Base-by-base conservation (phyloP, 2,329 filamentous ascomycete species). In the Colletotrichum phormii region DNA sequence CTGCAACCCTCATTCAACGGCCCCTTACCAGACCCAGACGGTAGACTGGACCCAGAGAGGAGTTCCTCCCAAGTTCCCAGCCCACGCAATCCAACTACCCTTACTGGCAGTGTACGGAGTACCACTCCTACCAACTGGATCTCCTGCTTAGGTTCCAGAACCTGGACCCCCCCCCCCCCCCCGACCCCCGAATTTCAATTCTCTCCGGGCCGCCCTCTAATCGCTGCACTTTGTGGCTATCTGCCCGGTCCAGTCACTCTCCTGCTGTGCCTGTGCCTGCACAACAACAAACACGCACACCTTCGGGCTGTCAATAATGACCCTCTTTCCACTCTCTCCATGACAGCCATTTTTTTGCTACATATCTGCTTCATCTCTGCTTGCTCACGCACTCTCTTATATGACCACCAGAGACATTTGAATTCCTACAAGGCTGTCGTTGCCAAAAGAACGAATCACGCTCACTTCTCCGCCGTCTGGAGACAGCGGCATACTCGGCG, bases 351-450 rank as follows among this genome's bases (percentile, higher is more conserved):
- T 77, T 84, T 83, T 78, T 82, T 87, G 74, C 78, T 87, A 71
- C 81, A 82, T 79, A 81, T 86, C 75, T 88, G 86, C 79, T 83
- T 84, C 78, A 79, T 83, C 76, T 84, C 86, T 80, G 82, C 84
- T 77, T 85, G 81, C 78, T 84, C 84, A 77, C 82, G 81, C 80
- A 77, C 82, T 80, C 81, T 87, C 78, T 81, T 85, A 75, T 78
- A 86, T 82, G 83, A 87, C 75, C 81, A 83, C 72, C 81, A 74
- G 64, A 79, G 81, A 75, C 82, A 82, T 75, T 78, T 86, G 75
- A 82, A 81, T 72, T 82, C 82, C 76, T 76, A 82, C 78, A 84
- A 82, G 82, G 82, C 83, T 73, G 79, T 84, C 77, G 81, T 82
- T 78, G 80, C 84, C 79, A 84, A 82, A 81, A 83, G 83, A 79